These are phyloP conservation scores for Erodium trifolium DNA, from an alignment of 441 rosid species.

Conservation along the genomic window DNA sequence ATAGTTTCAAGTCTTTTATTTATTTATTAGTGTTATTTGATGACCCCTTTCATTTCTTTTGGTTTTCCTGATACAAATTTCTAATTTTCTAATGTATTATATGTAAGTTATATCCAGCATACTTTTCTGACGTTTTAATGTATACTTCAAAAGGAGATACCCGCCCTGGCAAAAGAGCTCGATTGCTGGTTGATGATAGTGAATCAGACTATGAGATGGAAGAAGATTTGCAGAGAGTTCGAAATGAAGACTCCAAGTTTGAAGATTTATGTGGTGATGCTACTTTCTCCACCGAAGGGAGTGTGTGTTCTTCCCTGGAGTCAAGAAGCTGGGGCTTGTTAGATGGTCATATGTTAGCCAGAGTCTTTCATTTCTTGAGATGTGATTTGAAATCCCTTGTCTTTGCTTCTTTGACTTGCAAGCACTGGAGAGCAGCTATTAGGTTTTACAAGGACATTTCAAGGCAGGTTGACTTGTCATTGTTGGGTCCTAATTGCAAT, in stretches of 20 bases:
- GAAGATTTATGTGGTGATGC: slow-evolving; percentile 74
- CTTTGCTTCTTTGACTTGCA: slow-evolving; percentile 81
- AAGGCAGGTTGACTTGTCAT: slow-evolving; percentile 70
- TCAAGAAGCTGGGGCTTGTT: slow-evolving; percentile 71
- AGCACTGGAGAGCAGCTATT: slow-evolving; percentile 84
- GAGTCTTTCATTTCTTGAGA: slow-evolving; percentile 81
- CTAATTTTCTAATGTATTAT: neutral
- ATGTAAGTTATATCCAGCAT: slow-evolving; percentile 14
- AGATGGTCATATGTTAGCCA: slow-evolving; percentile 70
- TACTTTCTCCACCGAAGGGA: slow-evolving; percentile 42
- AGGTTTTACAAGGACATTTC: slow-evolving; percentile 70
- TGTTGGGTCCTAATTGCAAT: slow-evolving; percentile 64
- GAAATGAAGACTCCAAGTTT: slow-evolving; percentile 49
- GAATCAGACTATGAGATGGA: slow-evolving; percentile 56
- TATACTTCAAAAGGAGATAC: slow-evolving; percentile 51
- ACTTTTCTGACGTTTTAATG: slow-evolving; percentile 15
- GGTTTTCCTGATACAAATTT: neutral
- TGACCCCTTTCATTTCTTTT: neutral
- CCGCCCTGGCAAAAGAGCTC: slow-evolving; percentile 68
- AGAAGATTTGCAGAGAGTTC: slow-evolving; percentile 38
- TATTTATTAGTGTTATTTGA: too few species aligned
- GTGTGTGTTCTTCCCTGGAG: slow-evolving; percentile 30
- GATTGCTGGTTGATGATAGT: slow-evolving; percentile 56
- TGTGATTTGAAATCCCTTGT: slow-evolving; percentile 70
- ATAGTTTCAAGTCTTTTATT: too few species aligned